Percentiles rank a stretch among this genome's conserved stretches.
phyloP scores from a whole-genome alignment of 306 rosid genomes.

The Quercus parvula region DNA sequence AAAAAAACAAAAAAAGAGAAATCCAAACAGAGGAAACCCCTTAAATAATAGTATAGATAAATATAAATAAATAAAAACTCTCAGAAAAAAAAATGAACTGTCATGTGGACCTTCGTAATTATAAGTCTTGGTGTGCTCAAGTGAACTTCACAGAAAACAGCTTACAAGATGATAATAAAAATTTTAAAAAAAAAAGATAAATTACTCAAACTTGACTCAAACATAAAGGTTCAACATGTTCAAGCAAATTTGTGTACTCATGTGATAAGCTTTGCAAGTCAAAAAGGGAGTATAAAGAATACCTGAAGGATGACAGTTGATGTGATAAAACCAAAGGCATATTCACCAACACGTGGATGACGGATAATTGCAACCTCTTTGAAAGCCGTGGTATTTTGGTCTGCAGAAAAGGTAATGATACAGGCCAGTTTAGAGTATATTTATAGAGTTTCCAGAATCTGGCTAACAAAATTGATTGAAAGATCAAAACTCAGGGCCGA shows the following conservation, averaged over 20 bases:
- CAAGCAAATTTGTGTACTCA: background rate
- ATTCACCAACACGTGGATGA: slow-evolving; percentile 90
- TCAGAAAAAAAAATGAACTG: slow-evolving; percentile 5
- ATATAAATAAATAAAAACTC: background rate
- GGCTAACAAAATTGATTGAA: background rate
- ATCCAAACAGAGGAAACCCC: too few relatives aligned
- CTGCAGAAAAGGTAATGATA: slow-evolving; percentile 39
- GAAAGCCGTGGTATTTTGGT: slow-evolving; percentile 89
- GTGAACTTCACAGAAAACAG: background rate
- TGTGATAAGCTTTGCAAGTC: background rate
- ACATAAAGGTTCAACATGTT: background rate
- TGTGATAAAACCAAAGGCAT: slow-evolving; percentile 94
- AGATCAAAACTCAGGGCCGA: background rate
- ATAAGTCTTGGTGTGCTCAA: background rate
- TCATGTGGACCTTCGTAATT: background rate
- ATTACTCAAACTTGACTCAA: background rate
- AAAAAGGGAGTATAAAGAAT: background rate
- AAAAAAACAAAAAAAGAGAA: too few relatives aligned
- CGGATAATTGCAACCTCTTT: slow-evolving; percentile 92
- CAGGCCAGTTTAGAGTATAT: background rate
- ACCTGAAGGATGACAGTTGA: slow-evolving; percentile 90
- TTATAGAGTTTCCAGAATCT: background rate
- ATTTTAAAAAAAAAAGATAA: background rate
- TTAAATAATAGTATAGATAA: too few relatives aligned
- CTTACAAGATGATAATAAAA: background rate